Evolutionary conservation across 345 rosid genomes (phyloP).

Genomic region (Salix koriyanagi): DNA sequence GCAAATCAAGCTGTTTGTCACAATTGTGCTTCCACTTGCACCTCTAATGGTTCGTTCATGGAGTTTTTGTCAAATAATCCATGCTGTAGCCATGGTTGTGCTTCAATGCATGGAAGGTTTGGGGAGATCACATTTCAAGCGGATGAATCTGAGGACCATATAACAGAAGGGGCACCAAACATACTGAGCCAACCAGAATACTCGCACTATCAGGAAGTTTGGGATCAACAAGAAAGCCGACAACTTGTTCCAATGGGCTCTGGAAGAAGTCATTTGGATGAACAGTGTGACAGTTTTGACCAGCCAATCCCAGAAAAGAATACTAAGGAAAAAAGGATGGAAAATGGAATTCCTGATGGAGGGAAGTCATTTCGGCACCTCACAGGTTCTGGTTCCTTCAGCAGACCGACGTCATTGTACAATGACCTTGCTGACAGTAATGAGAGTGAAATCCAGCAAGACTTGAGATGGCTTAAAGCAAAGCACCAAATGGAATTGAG

Average conservation of each 20-base stretch:
- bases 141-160: conserved; percentile 41
- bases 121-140: conserved; percentile 67
- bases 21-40: conserved; percentile 59
- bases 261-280: conserved; percentile 53
- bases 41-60: conserved; percentile 61
- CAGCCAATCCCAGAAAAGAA: conserved; percentile 18
- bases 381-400: conserved; percentile 34
- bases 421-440: conserved; percentile 30
- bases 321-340: conserved; percentile 21
- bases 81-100: conserved; percentile 55
- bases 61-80: conserved; percentile 46
- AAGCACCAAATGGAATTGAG: conserved; percentile 53
- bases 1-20: conserved; percentile 51
- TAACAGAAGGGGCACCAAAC: conserved; percentile 27
- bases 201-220: conserved; percentile 43
- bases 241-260: conserved; percentile 62
- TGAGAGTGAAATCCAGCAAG: conserved; percentile 47
- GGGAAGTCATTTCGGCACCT: conserved; percentile 26
- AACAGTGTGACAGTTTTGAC: conserved; percentile 43
- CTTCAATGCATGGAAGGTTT: conserved; percentile 78
- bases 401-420: conserved; percentile 20
- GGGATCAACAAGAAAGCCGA: conserved; percentile 71
- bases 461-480: conserved; percentile 65
- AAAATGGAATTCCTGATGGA: conserved; percentile 19
- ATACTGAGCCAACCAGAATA: conserved; percentile 22